phyloP scores from a whole-genome alignment of 2,329 filamentous ascomycete genomes.

The Neoarthrinium moseri region DNA sequence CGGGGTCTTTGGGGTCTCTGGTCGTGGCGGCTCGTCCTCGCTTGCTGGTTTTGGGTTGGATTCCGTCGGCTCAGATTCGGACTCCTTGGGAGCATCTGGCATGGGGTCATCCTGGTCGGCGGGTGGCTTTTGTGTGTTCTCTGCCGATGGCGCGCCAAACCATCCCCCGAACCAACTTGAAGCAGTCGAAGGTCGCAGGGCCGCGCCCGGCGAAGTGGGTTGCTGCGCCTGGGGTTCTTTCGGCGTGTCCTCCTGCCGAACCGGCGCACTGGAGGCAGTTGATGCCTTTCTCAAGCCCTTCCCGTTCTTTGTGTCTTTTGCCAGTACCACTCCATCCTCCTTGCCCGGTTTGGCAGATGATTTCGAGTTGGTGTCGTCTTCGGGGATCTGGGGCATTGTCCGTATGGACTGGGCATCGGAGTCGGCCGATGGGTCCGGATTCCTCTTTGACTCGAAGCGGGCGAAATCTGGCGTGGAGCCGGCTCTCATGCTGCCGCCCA shows the following conservation, averaged over 20 bases:
- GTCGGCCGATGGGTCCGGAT: slow-evolving; percentile 27
- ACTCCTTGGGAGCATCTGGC: slow-evolving; percentile 15
- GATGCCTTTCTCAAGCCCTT: background rate
- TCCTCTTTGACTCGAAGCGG: slow-evolving; percentile 47
- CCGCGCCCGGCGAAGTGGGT: slow-evolving; percentile 1
- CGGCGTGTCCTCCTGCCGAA: background rate
- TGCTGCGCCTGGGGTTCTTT: slow-evolving; percentile 8
- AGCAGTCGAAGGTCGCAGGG: slow-evolving; percentile 27
- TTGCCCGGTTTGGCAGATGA: slow-evolving; percentile 26
- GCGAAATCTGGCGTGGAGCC: slow-evolving; percentile 46
- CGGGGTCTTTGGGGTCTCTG: slow-evolving; percentile 13
- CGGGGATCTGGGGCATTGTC: slow-evolving; percentile 28
- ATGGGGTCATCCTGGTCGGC: slow-evolving; percentile 13
- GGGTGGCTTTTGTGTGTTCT: slow-evolving; percentile 7
- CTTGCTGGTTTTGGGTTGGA: background rate
- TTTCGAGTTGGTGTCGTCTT: slow-evolving; percentile 19
- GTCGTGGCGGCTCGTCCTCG: slow-evolving; percentile 3
- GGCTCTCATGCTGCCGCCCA: slow-evolving; percentile 52
- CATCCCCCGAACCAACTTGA: slow-evolving; percentile 55
- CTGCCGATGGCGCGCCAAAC: slow-evolving; percentile 35
- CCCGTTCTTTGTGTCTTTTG: background rate
- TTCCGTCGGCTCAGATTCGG: slow-evolving; percentile 17
- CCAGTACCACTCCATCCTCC: background rate
- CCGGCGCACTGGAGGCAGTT: background rate
- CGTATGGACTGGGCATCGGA: slow-evolving; percentile 28